Percentiles rank a stretch among this genome's conserved stretches.
Conservation (phyloP, 345 rosid species). For the Pelargonium nanum region DNA sequence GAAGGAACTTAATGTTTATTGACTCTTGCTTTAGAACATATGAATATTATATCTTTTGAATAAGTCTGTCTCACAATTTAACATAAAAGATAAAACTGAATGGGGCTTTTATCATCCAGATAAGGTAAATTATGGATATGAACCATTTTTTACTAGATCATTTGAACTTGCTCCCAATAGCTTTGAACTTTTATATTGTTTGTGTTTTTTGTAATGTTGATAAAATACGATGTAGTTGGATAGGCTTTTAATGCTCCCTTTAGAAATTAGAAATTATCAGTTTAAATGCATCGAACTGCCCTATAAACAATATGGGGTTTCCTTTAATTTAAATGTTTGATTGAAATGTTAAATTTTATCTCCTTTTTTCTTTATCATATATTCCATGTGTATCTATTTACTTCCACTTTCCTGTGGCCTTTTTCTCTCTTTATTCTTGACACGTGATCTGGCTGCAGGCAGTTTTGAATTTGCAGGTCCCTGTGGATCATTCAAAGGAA, state of each 20-base stretch:
- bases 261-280: no score
- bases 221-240: not conserved
- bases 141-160: not conserved
- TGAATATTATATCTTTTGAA: no score
- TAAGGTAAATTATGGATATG: not conserved
- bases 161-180: not conserved
- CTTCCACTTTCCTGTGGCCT: not conserved
- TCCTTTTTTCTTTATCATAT: not conserved
- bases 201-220: not conserved
- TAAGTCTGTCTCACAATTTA: not conserved
- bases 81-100: no score
- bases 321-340: not conserved
- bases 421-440: conserved; percentile 8
- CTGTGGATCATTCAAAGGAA: conserved; percentile 95
- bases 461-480: conserved; percentile 89
- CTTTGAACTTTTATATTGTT: not conserved
- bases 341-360: not conserved
- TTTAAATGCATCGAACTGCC: not conserved
- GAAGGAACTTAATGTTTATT: not conserved
- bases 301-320: not conserved
- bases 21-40: not conserved
- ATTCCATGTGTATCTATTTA: not conserved
- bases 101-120: not conserved
- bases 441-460: conserved; percentile 56
- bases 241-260: not conserved